phyloP scores from a whole-genome alignment of 1,139 yeast genomes.

The Yamadazyma buinensis region DNA sequence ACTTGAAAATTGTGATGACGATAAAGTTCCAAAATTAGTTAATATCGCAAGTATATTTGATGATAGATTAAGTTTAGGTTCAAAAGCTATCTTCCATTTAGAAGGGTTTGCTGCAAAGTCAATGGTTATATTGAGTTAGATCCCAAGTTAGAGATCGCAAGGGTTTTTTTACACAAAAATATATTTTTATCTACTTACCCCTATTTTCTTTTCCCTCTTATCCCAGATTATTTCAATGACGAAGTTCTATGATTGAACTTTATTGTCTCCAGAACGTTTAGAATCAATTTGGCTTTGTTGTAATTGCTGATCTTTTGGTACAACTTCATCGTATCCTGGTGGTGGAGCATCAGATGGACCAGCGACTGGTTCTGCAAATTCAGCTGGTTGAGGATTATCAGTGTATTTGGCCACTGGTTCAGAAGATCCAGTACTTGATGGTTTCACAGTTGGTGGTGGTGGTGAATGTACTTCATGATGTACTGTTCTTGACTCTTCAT shows the following conservation, averaged over 20 bases:
- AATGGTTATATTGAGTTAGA: slow-evolving; percentile 48
- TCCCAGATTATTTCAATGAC: too few relatives aligned
- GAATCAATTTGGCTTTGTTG: slow-evolving; percentile 12
- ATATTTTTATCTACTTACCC: background rate
- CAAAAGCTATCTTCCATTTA: slow-evolving; percentile 85
- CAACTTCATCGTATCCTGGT: slow-evolving; percentile 13
- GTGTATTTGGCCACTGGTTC: background rate
- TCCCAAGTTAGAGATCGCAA: too few relatives aligned
- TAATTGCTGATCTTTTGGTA: slow-evolving; percentile 6
- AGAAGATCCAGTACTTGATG: background rate
- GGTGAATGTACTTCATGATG: background rate
- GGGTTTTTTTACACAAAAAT: too few relatives aligned
- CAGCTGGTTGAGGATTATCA: slow-evolving; percentile 3
- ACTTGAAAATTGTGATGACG: slow-evolving; percentile 36
- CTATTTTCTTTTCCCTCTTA: background rate
- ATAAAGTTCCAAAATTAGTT: slow-evolving; percentile 51
- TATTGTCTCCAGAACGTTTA: slow-evolving; percentile 25
- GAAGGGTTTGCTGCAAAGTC: slow-evolving; percentile 91
- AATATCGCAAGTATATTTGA: slow-evolving; percentile 73
- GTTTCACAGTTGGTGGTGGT: too few relatives aligned
- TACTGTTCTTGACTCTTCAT: slow-evolving; percentile 16
- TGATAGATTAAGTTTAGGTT: slow-evolving; percentile 82
- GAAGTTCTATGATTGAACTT: slow-evolving; percentile 32
- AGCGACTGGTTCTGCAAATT: slow-evolving; percentile 6
- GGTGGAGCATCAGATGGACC: slow-evolving; percentile 14